phyloP scores from a whole-genome alignment of 1,284 basidiomycete genomes.

The Rhodotorula sp. region DNA sequence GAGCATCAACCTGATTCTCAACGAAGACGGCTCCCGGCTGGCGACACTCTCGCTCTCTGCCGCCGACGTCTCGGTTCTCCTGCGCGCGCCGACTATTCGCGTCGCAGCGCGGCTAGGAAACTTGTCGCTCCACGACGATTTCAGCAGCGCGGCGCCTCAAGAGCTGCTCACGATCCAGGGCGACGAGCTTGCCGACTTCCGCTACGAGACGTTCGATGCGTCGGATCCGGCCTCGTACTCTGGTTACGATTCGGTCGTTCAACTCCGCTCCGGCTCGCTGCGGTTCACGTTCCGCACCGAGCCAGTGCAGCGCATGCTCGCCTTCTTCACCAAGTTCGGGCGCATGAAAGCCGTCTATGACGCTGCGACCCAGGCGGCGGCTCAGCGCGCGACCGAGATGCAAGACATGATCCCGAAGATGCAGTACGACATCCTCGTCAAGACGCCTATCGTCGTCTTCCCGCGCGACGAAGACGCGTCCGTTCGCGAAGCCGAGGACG shows the following conservation, averaged over 20 bases:
- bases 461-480: constrained; percentile 65
- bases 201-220: constrained; percentile 85
- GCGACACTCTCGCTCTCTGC: constrained; percentile 89
- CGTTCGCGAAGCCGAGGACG: constrained; percentile 59
- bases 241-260: constrained; percentile 82
- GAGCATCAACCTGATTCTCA: constrained; percentile 79
- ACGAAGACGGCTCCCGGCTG: constrained; percentile 69
- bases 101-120: constrained; percentile 83
- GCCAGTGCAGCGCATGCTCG: constrained; percentile 78
- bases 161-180: constrained; percentile 92
- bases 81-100: constrained; percentile 72
- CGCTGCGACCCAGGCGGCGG: constrained; percentile 86
- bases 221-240: constrained; percentile 62
- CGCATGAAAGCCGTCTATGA: constrained; percentile 92
- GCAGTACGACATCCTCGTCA: constrained; percentile 85
- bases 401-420: constrained; percentile 55
- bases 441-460: constrained; percentile 89
- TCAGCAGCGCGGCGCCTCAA: constrained; percentile 59
- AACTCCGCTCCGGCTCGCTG: constrained; percentile 84
- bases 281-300: constrained; percentile 85
- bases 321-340: constrained; percentile 83
- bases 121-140: constrained; percentile 78
- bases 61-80: constrained; percentile 78
- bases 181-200: constrained; percentile 90
- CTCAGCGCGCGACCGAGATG: constrained; percentile 66